Conservation (phyloP, 2,329 filamentous ascomycete genomes). For the Achaetomium macrosporum region DNA sequence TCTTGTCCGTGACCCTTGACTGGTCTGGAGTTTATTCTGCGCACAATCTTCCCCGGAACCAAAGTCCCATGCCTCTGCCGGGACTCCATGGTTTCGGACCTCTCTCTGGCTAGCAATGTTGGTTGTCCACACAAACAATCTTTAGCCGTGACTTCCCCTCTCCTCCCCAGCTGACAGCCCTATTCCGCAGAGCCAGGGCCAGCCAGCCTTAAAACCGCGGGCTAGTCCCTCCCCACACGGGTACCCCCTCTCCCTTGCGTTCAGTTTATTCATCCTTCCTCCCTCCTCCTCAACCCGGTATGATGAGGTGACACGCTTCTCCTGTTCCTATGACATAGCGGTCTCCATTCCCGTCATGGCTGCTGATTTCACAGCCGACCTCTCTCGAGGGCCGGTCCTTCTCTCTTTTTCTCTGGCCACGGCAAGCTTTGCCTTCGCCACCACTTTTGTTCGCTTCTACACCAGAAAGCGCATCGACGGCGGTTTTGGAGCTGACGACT, state of each 20-base stretch:
- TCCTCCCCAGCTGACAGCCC: not conserved
- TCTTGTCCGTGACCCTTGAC: too few species aligned
- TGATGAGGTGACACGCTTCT: conserved; percentile 15
- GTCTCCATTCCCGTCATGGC: conserved; percentile 20
- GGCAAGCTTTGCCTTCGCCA: conserved; percentile 29
- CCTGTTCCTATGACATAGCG: conserved; percentile 8
- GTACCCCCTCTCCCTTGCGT: conserved; percentile 6
- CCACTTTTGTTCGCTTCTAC: conserved; percentile 31
- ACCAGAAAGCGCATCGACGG: conserved; percentile 26
- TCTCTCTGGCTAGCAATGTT: conserved; percentile 15
- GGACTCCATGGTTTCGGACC: conserved; percentile 24
- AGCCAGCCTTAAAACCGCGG: conserved; percentile 4
- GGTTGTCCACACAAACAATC: not conserved
- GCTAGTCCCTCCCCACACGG: not conserved
- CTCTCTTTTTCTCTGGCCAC: conserved; percentile 33
- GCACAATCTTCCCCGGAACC: conserved; percentile 18
- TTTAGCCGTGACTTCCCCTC: conserved; percentile 16
- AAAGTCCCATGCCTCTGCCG: conserved; percentile 11
- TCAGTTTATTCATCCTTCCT: conserved; percentile 6
- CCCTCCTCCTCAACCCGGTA: conserved; percentile 2
- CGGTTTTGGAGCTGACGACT: conserved; percentile 31
- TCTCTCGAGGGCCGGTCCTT: conserved; percentile 33
- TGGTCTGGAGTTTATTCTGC: not conserved
- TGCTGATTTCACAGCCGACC: conserved; percentile 23
- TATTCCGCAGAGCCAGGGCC: not conserved